Evolutionary conservation across 371 early-diverging fungal genomes (phyloP), one percentile per base, ranked within the genome.

Genomic region (Fennellomyces sp.): DNA sequence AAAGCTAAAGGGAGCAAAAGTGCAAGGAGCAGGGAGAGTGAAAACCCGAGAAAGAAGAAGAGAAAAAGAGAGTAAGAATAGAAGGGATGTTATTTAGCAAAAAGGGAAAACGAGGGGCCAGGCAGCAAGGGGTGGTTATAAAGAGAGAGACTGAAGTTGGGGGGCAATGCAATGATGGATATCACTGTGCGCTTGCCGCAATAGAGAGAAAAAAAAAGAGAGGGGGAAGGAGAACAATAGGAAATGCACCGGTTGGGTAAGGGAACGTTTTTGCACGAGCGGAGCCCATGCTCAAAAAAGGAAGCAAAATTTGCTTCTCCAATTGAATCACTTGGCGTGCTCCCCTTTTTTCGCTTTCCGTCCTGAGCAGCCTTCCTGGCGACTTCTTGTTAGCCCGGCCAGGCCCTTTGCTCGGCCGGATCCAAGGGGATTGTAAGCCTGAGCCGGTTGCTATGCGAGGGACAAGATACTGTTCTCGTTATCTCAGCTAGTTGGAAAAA

Each of bases 251-350:
- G 4, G 15, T 33, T 33, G 35, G 19, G 53, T 21, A 39, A 52
- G 26, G 31, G 21, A 35, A 28, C 17, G n/a, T 41, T 25, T 36
- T 17, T 10, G 29, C 30, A n/a, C n/a, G n/a, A n/a, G n/a, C 61
- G 61, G 61, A 47, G 61, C 53, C 36, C 27, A 17, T 47, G 12
- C 25, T 52, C 55, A n/a, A 61, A 55, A 61, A 54, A 48, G 55
- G 61, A 48, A 60, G 36, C 39, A n/a, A 17, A 57, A 47, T 26
- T 36, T 58, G 30, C 28, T 41, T 36, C 60, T 48, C 58, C 58
- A 58, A 58, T 48, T 56, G 13, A 56, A 31, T 42, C 48, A 54
- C 26, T 35, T 31, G n/a, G 55, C 48, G 25, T 53, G 33, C 33
- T 19, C 63, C 11, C 15, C 33, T 53, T 26, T 31, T 42, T 26